A percentile compares a stretch with the other conserved stretches of the same genome.
Conservation (phyloP, 2,329 filamentous ascomycete species). For the Myriosclerotinia scirpicola region DNA sequence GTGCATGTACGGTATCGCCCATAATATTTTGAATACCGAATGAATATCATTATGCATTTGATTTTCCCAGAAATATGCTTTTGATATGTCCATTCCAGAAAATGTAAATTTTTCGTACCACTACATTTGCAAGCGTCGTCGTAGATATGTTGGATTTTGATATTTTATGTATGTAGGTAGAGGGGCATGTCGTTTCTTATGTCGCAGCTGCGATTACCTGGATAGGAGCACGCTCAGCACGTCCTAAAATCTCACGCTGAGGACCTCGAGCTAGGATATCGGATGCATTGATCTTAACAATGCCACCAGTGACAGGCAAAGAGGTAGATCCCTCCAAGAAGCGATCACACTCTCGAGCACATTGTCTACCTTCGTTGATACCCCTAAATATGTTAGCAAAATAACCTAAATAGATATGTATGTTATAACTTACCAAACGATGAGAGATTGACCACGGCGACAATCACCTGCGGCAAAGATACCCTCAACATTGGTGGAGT, state of each 20-base stretch:
- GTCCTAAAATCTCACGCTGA: constrained; percentile 27
- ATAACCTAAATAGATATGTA: neutral
- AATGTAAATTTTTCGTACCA: neutral
- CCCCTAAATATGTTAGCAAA: constrained; percentile 60
- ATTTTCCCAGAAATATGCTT: constrained; percentile 16
- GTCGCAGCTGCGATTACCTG: constrained; percentile 35
- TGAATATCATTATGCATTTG: constrained; percentile 8
- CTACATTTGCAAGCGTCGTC: constrained; percentile 7
- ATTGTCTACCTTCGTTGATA: constrained; percentile 95
- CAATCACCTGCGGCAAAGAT: constrained; percentile 96
- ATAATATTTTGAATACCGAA: neutral
- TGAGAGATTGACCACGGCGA: constrained; percentile 88
- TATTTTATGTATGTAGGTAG: constrained; percentile 1
- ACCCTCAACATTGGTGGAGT: constrained; percentile 82
- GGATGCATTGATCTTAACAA: constrained; percentile 78
- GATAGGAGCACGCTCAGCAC: constrained; percentile 32
- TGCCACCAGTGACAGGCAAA: constrained; percentile 89
- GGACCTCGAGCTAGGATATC: constrained; percentile 54
- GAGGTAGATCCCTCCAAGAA: constrained; percentile 78
- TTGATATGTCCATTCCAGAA: constrained; percentile 16
- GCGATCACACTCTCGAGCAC: constrained; percentile 86
- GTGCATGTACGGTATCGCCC: constrained; percentile 3
- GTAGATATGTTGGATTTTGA: constrained; percentile 13
- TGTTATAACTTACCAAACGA: constrained; percentile 74
- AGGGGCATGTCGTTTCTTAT: constrained; percentile 19